Base-by-base conservation (phyloP, 2,329 filamentous ascomycete genomes). In the Cytospora schulzeri region DNA sequence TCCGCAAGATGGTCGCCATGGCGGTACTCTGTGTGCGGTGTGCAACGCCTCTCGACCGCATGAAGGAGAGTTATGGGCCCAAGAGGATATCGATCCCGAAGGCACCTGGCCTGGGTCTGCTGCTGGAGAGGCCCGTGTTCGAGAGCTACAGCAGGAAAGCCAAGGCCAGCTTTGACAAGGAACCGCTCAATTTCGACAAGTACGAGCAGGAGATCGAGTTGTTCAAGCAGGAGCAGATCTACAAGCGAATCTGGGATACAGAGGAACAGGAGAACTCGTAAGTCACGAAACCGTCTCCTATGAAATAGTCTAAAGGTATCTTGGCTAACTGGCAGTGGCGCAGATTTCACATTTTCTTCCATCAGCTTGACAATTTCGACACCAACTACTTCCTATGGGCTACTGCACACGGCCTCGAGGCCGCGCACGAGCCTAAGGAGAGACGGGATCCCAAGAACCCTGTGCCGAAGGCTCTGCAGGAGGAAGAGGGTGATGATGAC, bases 1-100 rank as follows among this genome's bases (percentile, higher is more conserved):
- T 99, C 77, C 90, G 95, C 73, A 99, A 98, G 79, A 98, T 99
- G 95, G 92, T 99, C 19, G 92, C 91, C 63, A 93, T 99, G 90
- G 92, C 88, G 11, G 88, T 92, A 38, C 82, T 99, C 66, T 82
- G 94, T 7, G 90, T 96, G 8, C 89, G 95, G 45, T 96, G 91
- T 75, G 95, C 92, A 58, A 89, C 89, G n/a, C 83, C 91, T 4
- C 81, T 88, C 4, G 79, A 85, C 14, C 86, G 91, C 31, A 91
- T 99, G 70, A 75, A 79, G 0, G 85, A 96, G 66, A 91, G 88
- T 66, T 96, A 96, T 75, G 86, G 85, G 1, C 75, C 82, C 7
- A 83, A 87, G 24, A 88, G 89, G 64, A 91, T 97, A 71, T 90
- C 90, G 56, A 97, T 99, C 63, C 95, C 95, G 62, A 98, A 98